Base-by-base conservation (phyloP, 805 yeast species). In the Yarrowia sp. region DNA sequence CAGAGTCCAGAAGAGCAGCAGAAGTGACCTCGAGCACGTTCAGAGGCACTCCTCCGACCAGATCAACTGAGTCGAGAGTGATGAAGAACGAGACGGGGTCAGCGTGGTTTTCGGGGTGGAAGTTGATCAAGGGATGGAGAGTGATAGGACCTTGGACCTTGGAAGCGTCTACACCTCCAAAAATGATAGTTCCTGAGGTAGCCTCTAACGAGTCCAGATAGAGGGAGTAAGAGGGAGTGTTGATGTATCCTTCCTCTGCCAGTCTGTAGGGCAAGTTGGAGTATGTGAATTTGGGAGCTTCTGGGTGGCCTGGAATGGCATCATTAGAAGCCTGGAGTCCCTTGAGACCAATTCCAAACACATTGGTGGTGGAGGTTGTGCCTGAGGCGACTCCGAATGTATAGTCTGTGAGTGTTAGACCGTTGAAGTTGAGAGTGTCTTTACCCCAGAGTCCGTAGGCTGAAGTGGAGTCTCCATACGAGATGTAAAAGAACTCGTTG, bases 331-430 rank as follows among this genome's bases (percentile, higher is more conserved):
- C 76, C 70, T 78, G 81, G 42, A 74, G 73, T 14, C 74, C 75
- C 12, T 71, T 68, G 69, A 77, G 76, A 4, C 81, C 81, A 16
- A 79, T 73, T 14, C 82, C 82, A 67, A 79, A 72, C 42, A 59
- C 66, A 8, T 73, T 70, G 8, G 73, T 70, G 64, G 77, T 75
- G 71, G 81, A 74, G 11, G 59, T 49, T 73, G 78, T 83, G 53
- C 83, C 75, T 42, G 85, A 82, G 76, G 81, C 83, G 35, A 91
- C 86, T 1, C 93, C 97, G 38, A 72, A 71, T 10, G 66, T 66
- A 61, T 70, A 72, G 22, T 41, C 49, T 0, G 79, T 72, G 76
- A 91, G 83, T 10, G 90, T 85, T 48, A 89, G 78, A 66, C 80
- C 78, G 0, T 80, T 72, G 69, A 89, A 74, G 2, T 73, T 71